These are phyloP conservation scores for Angomonas desouzai DNA, from an alignment of 208 protist genomes.

Conservation along the genomic window DNA sequence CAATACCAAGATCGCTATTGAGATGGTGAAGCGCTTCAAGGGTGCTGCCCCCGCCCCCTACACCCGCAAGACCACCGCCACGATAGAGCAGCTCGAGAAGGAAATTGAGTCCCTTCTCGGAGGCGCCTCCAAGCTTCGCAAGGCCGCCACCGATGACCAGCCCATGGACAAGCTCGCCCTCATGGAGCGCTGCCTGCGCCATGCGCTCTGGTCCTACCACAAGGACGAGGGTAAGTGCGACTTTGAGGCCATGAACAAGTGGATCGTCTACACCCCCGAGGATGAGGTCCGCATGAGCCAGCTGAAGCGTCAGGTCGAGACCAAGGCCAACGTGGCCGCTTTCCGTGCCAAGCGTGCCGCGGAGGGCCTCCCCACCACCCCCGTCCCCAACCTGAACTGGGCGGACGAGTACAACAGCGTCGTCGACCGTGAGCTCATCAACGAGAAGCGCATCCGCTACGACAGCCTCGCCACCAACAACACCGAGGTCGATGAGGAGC, in stretches of 20 bases:
- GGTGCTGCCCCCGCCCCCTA: slow-evolving; percentile 68
- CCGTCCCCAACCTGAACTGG: slow-evolving; percentile 77
- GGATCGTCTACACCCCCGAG: slow-evolving; percentile 89
- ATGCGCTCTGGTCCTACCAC: slow-evolving; percentile 89
- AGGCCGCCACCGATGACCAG: slow-evolving; percentile 71
- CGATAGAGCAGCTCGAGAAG: slow-evolving; percentile 85
- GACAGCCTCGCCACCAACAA: slow-evolving; percentile 76
- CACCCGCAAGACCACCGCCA: slow-evolving; percentile 68
- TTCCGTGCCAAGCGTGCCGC: slow-evolving; percentile 66
- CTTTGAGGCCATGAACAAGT: slow-evolving; percentile 85
- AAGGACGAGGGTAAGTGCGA: slow-evolving; percentile 87
- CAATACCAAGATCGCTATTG: slow-evolving; percentile 88
- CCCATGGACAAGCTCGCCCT: slow-evolving; percentile 88
- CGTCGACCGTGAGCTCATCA: slow-evolving; percentile 83
- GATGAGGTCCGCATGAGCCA: slow-evolving; percentile 76
- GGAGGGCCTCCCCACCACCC: slow-evolving; percentile 53
- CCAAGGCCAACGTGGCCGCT: slow-evolving; percentile 64
- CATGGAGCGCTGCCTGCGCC: slow-evolving; percentile 91
- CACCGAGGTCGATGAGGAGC: slow-evolving; percentile 72
- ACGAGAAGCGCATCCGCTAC: slow-evolving; percentile 88
- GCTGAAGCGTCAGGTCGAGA: slow-evolving; percentile 74
- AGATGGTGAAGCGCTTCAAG: slow-evolving; percentile 88
- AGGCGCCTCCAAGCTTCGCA: slow-evolving; percentile 68
- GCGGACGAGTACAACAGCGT: slow-evolving; percentile 64
- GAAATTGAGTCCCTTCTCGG: slow-evolving; percentile 89